Conservation (phyloP, 352 stramenopile species). For the Phytopythium helicoides region DNA sequence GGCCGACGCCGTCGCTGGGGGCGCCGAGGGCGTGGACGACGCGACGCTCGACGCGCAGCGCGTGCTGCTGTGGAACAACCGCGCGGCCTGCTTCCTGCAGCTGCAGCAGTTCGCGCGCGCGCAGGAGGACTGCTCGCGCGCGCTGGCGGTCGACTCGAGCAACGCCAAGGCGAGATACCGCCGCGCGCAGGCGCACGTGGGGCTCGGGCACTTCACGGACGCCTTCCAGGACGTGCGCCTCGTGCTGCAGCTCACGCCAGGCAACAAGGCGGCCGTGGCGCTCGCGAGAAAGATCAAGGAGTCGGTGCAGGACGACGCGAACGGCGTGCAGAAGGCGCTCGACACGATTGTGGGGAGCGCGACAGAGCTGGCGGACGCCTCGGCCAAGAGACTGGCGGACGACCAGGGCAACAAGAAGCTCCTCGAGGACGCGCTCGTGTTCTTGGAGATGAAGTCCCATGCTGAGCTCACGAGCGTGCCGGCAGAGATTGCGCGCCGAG, state of each 20-base stretch:
- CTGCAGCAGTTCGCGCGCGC: conserved; percentile 56
- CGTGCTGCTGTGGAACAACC: conserved; percentile 75
- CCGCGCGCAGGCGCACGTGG: conserved; percentile 69
- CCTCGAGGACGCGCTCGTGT: conserved; percentile 62
- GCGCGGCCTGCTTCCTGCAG: conserved; percentile 68
- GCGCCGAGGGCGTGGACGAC: conserved; percentile 2
- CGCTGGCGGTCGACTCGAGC: conserved; percentile 38
- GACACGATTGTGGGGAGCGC: conserved; percentile 42
- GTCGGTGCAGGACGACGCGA: conserved; percentile 59
- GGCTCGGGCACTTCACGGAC: conserved; percentile 57
- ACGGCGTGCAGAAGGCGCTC: conserved; percentile 79
- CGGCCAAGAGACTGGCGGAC: conserved; percentile 3
- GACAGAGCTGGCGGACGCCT: conserved; percentile 6
- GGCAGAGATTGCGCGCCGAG: conserved; percentile 50
- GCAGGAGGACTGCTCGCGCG: conserved; percentile 49
- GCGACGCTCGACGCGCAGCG: conserved; percentile 35
- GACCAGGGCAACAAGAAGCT: conserved; percentile 26
- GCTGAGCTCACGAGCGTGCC: conserved; percentile 51
- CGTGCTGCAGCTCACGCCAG: conserved; percentile 66
- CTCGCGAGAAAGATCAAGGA: conserved; percentile 80
- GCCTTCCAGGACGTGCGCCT: conserved; percentile 71
- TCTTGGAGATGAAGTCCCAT: conserved; percentile 75
- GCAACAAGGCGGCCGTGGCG: conserved; percentile 69
- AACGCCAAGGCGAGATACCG: conserved; percentile 84
- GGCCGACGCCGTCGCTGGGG: background rate